Base-by-base conservation (phyloP, 2,329 filamentous ascomycete genomes). In the Aspergillus unguis region DNA sequence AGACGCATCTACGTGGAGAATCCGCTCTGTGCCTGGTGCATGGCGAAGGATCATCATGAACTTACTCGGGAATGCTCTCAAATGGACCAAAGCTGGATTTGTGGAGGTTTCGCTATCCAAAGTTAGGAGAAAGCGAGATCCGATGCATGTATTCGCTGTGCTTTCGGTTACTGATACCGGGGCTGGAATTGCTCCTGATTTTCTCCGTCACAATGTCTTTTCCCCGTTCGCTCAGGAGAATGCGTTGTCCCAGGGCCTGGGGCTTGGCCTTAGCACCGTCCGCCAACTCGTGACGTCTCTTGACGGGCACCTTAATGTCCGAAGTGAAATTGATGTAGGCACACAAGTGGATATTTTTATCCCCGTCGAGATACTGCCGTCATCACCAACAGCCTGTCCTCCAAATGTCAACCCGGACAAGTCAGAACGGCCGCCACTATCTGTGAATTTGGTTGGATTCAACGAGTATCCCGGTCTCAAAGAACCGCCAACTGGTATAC, bases 161-260 rank as follows among this genome's bases (percentile, higher is more conserved):
- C 58, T 80, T 2, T 77, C 72, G 0, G 77, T 88, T 1, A 71
- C 72, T 0, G 85, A 88, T 55, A 84, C 84, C 0, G 85, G 85
- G 1, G 75, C 75, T 23, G 85, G 85, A 0, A 88, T 88, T 11
- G 75, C 76, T 0, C 69, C 78, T 0, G 78, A 84, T 5, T 88
- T 80, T 55, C 70, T 86, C 3, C 71, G 75, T n/a, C 76, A 80
- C 8, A 74, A 76, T 7, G 65, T 86, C 0, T 87, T 83, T 60
- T 78, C 76, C 0, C 81, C 84, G 0, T 87, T 87, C 57, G 69
- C 75, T 0, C 85, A 87, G 55, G 85, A 87, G 59, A 76, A 85
- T 40, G 61, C 70, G 0, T 65, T 86, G 0, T 72, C 77, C 0
- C 75, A 79, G 0, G 85, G 85, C 0, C 80, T 81, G 0, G 85